A percentile compares a stretch with the other conserved stretches of the same genome.
Conservation (phyloP, 371 early-diverging fungal genomes). For the Mucor circinelloides region DNA sequence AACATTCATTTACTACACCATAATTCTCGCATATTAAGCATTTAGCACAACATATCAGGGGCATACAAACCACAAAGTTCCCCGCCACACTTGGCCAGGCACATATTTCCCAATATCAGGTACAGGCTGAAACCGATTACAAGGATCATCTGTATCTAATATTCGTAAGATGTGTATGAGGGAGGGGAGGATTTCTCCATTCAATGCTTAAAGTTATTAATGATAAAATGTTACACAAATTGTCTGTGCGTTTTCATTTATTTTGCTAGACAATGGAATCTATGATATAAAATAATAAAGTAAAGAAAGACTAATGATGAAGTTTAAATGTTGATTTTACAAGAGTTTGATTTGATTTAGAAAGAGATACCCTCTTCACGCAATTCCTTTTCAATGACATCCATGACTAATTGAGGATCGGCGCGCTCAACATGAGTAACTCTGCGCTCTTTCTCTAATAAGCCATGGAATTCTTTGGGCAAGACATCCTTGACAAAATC, state of each 20-base stretch:
- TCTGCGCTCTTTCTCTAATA: conserved; percentile 70
- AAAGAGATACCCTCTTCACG: conserved; percentile 47
- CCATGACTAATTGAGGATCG: conserved; percentile 60
- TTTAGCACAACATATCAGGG: too few relatives aligned
- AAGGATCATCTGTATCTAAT: neutral
- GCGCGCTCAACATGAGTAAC: conserved; percentile 62
- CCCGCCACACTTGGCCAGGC: too few relatives aligned
- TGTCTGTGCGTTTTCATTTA: neutral
- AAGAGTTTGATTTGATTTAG: conserved; percentile 11
- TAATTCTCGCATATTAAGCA: too few relatives aligned
- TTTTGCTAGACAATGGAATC: neutral
- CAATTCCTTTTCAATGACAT: conserved; percentile 63
- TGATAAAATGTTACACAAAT: neutral
- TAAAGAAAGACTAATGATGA: neutral
- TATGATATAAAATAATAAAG: neutral
- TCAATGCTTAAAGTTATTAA: neutral
- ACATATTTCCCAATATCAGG: too few relatives aligned
- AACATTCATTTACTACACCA: too few relatives aligned
- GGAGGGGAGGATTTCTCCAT: neutral
- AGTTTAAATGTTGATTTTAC: neutral
- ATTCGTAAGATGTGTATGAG: too few relatives aligned
- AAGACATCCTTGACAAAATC: conserved; percentile 66
- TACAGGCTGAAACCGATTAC: too few relatives aligned
- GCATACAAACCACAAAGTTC: too few relatives aligned
- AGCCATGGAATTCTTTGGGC: conserved; percentile 72